Evolutionary conservation across 179 eudicot genomes (phyloP).

Genomic region (Beta lomatogona): DNA sequence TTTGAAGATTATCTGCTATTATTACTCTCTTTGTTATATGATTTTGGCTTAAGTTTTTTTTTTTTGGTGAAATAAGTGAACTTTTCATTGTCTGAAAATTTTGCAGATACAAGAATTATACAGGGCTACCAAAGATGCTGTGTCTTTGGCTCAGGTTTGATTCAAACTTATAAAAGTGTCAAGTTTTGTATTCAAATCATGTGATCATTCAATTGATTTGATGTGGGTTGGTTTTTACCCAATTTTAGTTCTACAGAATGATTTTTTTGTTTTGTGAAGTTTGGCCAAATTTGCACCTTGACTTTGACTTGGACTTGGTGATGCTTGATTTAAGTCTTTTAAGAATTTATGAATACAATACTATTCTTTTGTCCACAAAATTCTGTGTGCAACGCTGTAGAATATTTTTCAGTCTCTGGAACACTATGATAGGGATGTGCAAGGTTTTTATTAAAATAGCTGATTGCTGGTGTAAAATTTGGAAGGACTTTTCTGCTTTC

Average conservation of each 20-base stretch:
- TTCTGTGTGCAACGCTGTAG: neutral
- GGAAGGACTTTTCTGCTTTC: neutral
- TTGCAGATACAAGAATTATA: slow-evolving; percentile 82
- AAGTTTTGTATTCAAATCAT: neutral
- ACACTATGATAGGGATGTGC: slow-evolving; percentile 5
- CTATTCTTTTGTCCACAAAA: neutral
- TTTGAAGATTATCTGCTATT: neutral
- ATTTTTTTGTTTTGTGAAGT: neutral
- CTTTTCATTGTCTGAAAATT: neutral
- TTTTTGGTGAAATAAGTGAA: too few species aligned
- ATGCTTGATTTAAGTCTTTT: neutral
- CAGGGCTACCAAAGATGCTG: slow-evolving; percentile 71
- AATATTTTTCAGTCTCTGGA: neutral
- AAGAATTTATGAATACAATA: neutral
- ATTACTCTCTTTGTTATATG: neutral
- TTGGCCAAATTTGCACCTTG: slow-evolving; percentile 4
- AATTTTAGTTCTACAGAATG: too few species aligned
- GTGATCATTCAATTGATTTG: slow-evolving; percentile 2
- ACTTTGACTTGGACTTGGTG: slow-evolving; percentile 15
- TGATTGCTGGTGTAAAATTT: neutral
- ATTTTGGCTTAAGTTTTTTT: neutral
- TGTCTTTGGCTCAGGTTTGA: slow-evolving; percentile 95
- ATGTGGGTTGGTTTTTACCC: neutral
- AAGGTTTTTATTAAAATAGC: too few species aligned
- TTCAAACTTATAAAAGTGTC: neutral